Conservation (phyloP, 2,329 filamentous ascomycete genomes). For the Fusarium drepaniforme region DNA sequence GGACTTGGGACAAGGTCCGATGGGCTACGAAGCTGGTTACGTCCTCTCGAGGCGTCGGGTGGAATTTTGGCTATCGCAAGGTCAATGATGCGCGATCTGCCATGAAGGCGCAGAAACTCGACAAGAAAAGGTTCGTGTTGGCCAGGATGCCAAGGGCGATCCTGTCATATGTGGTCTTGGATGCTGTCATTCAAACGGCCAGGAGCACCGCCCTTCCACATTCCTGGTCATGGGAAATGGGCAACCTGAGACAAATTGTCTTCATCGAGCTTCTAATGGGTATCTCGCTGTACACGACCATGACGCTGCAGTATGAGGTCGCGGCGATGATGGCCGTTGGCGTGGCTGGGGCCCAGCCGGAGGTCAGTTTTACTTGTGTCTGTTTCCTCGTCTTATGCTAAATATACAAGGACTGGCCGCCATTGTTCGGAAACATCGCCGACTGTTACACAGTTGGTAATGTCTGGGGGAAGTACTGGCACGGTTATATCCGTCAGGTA, state of each 20-base stretch:
- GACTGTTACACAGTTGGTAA: conserved; percentile 23
- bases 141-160: background rate
- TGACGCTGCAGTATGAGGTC: conserved; percentile 26
- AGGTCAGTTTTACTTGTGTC: background rate
- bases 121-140: background rate
- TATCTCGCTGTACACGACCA: conserved; percentile 11
- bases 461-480: conserved; percentile 34
- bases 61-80: conserved; percentile 22
- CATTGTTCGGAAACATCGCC: conserved; percentile 14
- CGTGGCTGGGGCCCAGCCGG: background rate
- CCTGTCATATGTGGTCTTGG: conserved; percentile 13
- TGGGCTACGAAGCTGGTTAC: conserved; percentile 17
- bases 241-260: background rate
- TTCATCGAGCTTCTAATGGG: conserved; percentile 13
- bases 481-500: conserved; percentile 27
- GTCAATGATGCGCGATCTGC: background rate
- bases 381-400: background rate
- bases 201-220: background rate
- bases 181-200: conserved; percentile 5
- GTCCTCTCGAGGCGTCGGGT: conserved; percentile 23
- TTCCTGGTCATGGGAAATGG: conserved; percentile 10
- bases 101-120: background rate
- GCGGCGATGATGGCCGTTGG: conserved; percentile 9
- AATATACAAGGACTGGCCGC: conserved; percentile 20
- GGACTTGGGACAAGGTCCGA: conserved; percentile 11